phyloP scores from a whole-genome alignment of 2,329 filamentous ascomycete species.

The Ceratocystis variospora region DNA sequence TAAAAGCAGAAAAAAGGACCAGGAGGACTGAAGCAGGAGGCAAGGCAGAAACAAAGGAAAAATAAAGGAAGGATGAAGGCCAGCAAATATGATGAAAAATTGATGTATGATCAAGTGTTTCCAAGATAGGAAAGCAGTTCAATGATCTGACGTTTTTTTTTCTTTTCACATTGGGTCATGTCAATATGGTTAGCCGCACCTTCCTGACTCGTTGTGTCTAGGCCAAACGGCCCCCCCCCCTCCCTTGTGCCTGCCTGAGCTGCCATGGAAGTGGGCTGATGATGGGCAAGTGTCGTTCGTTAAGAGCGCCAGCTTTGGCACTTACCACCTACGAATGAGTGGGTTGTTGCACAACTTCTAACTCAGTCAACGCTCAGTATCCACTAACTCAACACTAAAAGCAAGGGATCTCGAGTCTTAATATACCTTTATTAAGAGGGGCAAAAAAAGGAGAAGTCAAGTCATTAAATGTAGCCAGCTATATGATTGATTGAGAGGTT shows the following conservation, averaged over 20 bases:
- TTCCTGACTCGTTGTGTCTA: constrained; percentile 8
- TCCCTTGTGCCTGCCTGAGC: constrained; percentile 10
- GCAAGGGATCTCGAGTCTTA: neutral
- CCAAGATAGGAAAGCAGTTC: constrained; percentile 5
- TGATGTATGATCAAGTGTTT: neutral
- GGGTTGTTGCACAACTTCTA: neutral
- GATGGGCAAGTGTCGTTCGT: constrained; percentile 19
- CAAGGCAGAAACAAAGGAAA: neutral
- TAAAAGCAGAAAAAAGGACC: constrained; percentile 2
- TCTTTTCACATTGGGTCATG: neutral
- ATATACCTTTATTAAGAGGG: no score
- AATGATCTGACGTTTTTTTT: neutral
- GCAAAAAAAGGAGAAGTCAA: neutral
- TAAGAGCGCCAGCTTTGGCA: constrained; percentile 9
- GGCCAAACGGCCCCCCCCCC: neutral
- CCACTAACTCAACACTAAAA: neutral
- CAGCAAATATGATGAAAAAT: neutral
- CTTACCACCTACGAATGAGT: neutral
- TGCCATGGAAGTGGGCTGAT: constrained; percentile 18
- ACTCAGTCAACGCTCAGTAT: neutral
- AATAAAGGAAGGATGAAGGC: neutral
- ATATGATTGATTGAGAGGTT: neutral
- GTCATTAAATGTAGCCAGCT: no score
- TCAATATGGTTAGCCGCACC: neutral
- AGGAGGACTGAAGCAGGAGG: constrained; percentile 5